Evolutionary conservation across 352 stramenopile species (phyloP), one percentile per base, ranked within the genome.

Genomic region (Phytophthora cryptogea): DNA sequence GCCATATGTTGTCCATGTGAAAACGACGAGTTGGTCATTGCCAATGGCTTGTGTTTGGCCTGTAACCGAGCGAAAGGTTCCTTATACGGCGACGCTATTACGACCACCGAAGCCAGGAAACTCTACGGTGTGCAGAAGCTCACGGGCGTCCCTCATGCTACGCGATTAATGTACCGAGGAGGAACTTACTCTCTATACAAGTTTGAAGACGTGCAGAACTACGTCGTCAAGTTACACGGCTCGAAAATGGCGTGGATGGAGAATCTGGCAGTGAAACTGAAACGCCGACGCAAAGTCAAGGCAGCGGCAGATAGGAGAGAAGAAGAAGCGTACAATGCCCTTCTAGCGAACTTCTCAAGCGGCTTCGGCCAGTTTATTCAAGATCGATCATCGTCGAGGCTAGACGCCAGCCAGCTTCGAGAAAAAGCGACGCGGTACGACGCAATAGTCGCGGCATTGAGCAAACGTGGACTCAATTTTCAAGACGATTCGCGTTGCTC

Each of bases 1-100:
- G 17, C 45, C 11, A 37, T 53, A 8, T 53, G 45, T 13, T 53
- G 45, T 14, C 28, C 28, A 14, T 53, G 45, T 27, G 45, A 53
- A 3, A 40, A 53, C 27, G 45, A 53, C 8, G 45, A 53, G 45
- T 28, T 53, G 5, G 45, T 14, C 8, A 23, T 53, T 28, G 45
- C 31, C 14, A 53, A 53, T 27, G 45, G 45, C 8, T 28, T 39
- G 13, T 53, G 45, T 39, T 28, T 53, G 14, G 45, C 7, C 20
- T 53, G 45, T 28, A 53, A 53, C 28, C 45, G 26, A 27, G 14
- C 16, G 6, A 26, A 44, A 27, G 39, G 6, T 27, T 5, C 39
- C 7, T 23, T 10, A 4, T 44, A 30, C 39, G 3, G 14, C 14
- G 8, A n/a, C 4, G 26, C n/a, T 7, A 17, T 44, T 10, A 44